Base-by-base conservation (phyloP, 306 rosid species). In the Cucurbita argyrosperma region DNA sequence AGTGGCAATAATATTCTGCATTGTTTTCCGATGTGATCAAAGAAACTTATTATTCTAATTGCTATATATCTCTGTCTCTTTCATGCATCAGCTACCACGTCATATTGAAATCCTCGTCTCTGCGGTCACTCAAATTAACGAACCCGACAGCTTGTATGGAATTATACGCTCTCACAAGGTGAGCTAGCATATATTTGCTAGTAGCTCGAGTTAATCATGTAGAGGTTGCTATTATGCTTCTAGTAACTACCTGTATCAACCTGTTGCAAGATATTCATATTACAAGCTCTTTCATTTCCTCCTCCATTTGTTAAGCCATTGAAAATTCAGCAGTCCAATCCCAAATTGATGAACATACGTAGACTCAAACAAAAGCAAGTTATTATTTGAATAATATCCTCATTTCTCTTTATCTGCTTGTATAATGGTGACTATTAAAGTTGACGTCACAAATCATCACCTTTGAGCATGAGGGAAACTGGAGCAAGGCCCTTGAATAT, bases 401-500 rank as follows among this genome's bases (percentile, higher is more conserved):
- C 42, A 67, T 59, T n/a, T 63, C 57, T 51, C 51, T 57, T 55
- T 45, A 23, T 26, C 14, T 65, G 16, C 53, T 1, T 80, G 61
- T 81, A 72, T 71, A 46, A 30, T 82, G 79, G 53, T 85, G 87
- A 56, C 84, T 76, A 77, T 72, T 73, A 75, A 77, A 93, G 98
- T 70, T 90, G 80, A 79, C 81, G 65, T 88, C 98, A 57, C 98
- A 93, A 93, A 87, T 85, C 74, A 89, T 84, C 76, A 90, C 88
- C 51, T 84, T 83, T 40, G 96, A 93, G 93, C 98, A 90, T 19
- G 97, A 93, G 84, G 98, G 97, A 84, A 89, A 89, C 71, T 93
- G 98, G 97, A 90, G 96, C 76, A 90, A 90, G 92, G 98, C 98
- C 79, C 96, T 93, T 49, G 97, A 93, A 84, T 89, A 84, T 73